A percentile compares a stretch with the other conserved stretches of the same genome.
phyloP scores from a whole-genome alignment of 1,284 basidiomycete genomes.

The Cutaneotrichosporon cavernicola region DNA sequence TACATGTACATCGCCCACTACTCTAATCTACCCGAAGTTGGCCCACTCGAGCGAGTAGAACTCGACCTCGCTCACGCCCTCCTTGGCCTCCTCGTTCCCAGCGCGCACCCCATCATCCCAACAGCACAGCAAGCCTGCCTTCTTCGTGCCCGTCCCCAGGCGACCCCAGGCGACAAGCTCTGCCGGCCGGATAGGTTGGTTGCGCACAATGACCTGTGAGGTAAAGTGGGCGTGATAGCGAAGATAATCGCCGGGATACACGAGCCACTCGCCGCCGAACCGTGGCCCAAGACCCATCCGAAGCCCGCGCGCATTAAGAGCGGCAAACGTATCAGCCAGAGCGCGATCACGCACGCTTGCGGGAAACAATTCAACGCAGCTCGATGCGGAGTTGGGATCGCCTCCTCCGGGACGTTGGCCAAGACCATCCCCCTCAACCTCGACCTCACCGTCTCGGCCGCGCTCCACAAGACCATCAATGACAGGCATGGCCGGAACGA shows the following conservation, averaged over 20 bases:
- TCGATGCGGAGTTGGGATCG: slow-evolving; percentile 23
- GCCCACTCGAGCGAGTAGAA: slow-evolving; percentile 89
- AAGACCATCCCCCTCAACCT: not conserved
- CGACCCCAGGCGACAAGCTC: slow-evolving; percentile 93
- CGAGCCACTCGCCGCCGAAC: slow-evolving; percentile 93
- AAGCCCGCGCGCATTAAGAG: slow-evolving; percentile 36
- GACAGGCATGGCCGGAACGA: slow-evolving; percentile 25
- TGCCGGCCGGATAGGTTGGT: slow-evolving; percentile 69
- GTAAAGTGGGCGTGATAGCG: slow-evolving; percentile 97
- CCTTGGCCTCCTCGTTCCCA: not conserved
- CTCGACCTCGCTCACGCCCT: slow-evolving; percentile 59
- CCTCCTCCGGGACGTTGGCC: not conserved
- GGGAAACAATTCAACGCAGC: slow-evolving; percentile 33
- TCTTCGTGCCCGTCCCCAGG: slow-evolving; percentile 95
- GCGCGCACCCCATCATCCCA: slow-evolving; percentile 63
- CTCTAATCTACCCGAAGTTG: slow-evolving; percentile 67
- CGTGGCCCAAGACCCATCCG: slow-evolving; percentile 61
- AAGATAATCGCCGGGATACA: slow-evolving; percentile 95
- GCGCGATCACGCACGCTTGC: slow-evolving; percentile 37
- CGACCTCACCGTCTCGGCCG: not conserved
- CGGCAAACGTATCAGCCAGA: slow-evolving; percentile 36
- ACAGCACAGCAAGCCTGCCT: slow-evolving; percentile 85
- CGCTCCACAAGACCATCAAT: slow-evolving; percentile 19
- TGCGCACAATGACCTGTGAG: slow-evolving; percentile 70
- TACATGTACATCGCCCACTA: not conserved